Base-by-base conservation (phyloP, 768 basidiomycete species). In the Coprinopsis sp. region DNA sequence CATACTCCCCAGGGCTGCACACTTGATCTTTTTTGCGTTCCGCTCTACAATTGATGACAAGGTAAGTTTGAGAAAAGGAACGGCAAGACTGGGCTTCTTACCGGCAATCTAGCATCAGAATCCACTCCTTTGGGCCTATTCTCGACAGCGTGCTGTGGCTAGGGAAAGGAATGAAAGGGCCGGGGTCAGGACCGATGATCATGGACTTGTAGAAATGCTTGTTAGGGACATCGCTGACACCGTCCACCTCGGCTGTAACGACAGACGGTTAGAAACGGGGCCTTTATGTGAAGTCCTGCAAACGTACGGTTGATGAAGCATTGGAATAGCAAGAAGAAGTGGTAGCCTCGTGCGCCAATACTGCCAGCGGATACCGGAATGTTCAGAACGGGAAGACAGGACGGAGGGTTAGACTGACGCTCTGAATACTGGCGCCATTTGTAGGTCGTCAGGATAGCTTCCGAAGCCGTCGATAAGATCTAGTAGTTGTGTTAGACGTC, bases 311-410 rank as follows among this genome's bases (percentile, higher is more conserved):
- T 84, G 55, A 87, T 80, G 63, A 94, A 94, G 54, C 88, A 90
- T 55, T 99, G 95, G 72, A 99, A 98, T 1, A 99, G 72, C 18
- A 95, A 71, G 68, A 83, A 99, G 72, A 83, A 94, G 63, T 94
- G 94, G 66, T 93, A 96, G 18, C 84, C 91, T 53, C 87, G 71
- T 1, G 80, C 65, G 5, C 94, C 95, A 45, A 97, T 87, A 6
- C 86, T 90, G 49, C 36, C 42, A 52, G 6, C 16, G 8, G 38
- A 22, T 6, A 39, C 4, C 23, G 22, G 38, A 6, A 36, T 7
- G 34, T 36, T 7, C 7, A 18, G 7, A 12, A 18, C 18, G 19
- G 19, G 19, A 10, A 37, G 18, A 37, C 11, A 37, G 40, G 24
- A 29, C 6, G 40, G 18, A 7, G n/a, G 34, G 11, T 22, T n/a